phyloP scores from a whole-genome alignment of 345 rosid genomes.

The Aethionema arabicum region DNA sequence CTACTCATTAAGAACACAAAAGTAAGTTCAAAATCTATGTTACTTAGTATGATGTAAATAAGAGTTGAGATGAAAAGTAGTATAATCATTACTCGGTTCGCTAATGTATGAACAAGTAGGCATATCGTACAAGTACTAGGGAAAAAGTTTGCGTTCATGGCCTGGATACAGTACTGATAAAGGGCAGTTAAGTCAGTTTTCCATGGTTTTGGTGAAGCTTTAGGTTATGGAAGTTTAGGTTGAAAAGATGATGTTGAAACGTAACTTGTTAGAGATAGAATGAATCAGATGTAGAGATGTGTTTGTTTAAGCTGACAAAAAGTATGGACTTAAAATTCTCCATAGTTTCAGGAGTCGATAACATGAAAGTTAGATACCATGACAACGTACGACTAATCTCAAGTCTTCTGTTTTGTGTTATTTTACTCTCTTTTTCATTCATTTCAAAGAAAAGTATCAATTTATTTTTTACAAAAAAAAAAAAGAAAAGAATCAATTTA shows the following conservation, averaged over 20 bases:
- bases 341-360: conserved; percentile 16
- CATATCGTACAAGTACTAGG: conserved; percentile 10
- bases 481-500: too few species aligned
- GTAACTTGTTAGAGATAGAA: background rate
- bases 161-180: background rate
- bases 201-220: conserved; percentile 17
- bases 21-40: background rate
- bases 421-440: background rate
- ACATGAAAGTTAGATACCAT: conserved; percentile 26
- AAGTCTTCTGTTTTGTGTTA: background rate
- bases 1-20: conserved; percentile 46
- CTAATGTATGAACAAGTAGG: conserved; percentile 14
- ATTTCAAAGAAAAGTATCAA: too few species aligned
- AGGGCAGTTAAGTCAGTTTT: background rate
- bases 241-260: conserved; percentile 32
- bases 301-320: conserved; percentile 1
- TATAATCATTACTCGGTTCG: conserved; percentile 7
- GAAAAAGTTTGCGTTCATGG: conserved; percentile 9
- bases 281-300: background rate
- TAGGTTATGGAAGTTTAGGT: conserved; percentile 16
- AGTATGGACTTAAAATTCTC: conserved; percentile 21
- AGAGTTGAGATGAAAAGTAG: conserved; percentile 9
- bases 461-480: too few species aligned
- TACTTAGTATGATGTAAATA: conserved; percentile 21
- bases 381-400: conserved; percentile 11